Evolutionary conservation across 2,329 filamentous ascomycete genomes (phyloP).

Genomic region (Pseudogymnoascus sp.): DNA sequence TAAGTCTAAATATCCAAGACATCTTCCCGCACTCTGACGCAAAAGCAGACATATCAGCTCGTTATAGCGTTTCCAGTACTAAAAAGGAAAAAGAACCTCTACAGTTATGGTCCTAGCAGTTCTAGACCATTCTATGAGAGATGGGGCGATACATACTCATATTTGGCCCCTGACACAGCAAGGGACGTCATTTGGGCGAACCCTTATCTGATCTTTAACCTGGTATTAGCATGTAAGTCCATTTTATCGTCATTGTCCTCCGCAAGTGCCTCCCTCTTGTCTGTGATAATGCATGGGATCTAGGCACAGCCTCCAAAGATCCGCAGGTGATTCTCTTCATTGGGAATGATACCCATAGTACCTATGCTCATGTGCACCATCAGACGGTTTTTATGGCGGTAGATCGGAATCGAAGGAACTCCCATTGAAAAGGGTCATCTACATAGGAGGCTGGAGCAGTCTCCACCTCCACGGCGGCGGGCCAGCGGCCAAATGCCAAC

Average conservation of each 20-base stretch:
- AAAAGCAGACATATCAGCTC: background rate
- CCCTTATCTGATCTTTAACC: slow-evolving; percentile 6
- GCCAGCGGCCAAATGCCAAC: background rate
- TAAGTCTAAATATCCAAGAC: background rate
- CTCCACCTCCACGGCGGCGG: background rate
- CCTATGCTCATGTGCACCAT: slow-evolving; percentile 5
- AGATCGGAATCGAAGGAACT: background rate
- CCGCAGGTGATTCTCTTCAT: slow-evolving; percentile 2
- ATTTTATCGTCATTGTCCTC: background rate
- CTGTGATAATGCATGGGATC: background rate
- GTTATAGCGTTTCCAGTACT: background rate
- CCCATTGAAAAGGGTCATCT: background rate
- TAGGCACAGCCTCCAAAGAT: background rate
- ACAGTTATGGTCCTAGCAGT: background rate
- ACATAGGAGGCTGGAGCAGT: background rate
- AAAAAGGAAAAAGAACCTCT: background rate
- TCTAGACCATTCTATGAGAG: background rate
- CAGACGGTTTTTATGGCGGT: slow-evolving; percentile 4
- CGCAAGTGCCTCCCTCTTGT: background rate
- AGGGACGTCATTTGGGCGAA: background rate
- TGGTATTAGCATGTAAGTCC: background rate
- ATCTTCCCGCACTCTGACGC: background rate
- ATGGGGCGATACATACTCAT: background rate
- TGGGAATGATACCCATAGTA: background rate
- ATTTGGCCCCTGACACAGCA: slow-evolving; percentile 3